A percentile compares a stretch with the other conserved stretches of the same genome.
Evolutionary conservation across 2,329 filamentous ascomycete species (phyloP).

Genomic region (Ophiosphaerella herpotricha): DNA sequence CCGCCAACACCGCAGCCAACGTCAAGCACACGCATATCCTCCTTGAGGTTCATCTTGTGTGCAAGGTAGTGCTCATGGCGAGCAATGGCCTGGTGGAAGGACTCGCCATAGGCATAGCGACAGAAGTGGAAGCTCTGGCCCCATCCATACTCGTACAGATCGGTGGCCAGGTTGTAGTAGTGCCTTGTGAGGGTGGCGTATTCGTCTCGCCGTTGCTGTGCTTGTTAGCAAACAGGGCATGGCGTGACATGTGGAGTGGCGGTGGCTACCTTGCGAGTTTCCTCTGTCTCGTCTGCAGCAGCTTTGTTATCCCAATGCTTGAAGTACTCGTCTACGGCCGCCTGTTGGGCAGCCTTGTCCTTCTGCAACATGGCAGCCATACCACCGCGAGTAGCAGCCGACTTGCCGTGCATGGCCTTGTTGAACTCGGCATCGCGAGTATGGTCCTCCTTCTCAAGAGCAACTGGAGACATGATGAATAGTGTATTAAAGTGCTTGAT

Average conservation of each 20-base stretch:
- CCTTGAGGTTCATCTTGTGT: slow-evolving; percentile 81
- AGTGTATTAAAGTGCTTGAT: slow-evolving; percentile 3
- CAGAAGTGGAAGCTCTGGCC: slow-evolving; percentile 97
- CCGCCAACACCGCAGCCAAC: slow-evolving; percentile 97
- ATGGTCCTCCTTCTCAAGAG: slow-evolving; percentile 82
- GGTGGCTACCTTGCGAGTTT: slow-evolving; percentile 70
- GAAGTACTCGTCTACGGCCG: slow-evolving; percentile 89
- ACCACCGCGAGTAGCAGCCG: slow-evolving; percentile 71
- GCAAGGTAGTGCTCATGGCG: slow-evolving; percentile 98
- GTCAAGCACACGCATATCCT: slow-evolving; percentile 88
- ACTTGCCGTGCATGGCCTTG: slow-evolving; percentile 81
- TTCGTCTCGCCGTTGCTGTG: slow-evolving; percentile 77
- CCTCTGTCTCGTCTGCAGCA: slow-evolving; percentile 78
- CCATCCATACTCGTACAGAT: slow-evolving; percentile 97
- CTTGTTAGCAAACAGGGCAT: slow-evolving; percentile 19
- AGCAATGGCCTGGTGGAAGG: slow-evolving; percentile 88
- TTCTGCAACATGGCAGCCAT: slow-evolving; percentile 86
- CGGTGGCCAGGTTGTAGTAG: slow-evolving; percentile 97
- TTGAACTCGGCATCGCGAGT: slow-evolving; percentile 87
- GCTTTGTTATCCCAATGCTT: slow-evolving; percentile 94
- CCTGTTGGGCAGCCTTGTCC: slow-evolving; percentile 75
- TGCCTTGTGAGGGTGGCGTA: slow-evolving; percentile 94
- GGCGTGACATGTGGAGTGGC: not conserved
- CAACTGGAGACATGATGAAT: slow-evolving; percentile 56
- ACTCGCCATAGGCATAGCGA: slow-evolving; percentile 84